phyloP scores from a whole-genome alignment of 2,329 filamentous ascomycete genomes.

The Dryadomyces quercivorus region DNA sequence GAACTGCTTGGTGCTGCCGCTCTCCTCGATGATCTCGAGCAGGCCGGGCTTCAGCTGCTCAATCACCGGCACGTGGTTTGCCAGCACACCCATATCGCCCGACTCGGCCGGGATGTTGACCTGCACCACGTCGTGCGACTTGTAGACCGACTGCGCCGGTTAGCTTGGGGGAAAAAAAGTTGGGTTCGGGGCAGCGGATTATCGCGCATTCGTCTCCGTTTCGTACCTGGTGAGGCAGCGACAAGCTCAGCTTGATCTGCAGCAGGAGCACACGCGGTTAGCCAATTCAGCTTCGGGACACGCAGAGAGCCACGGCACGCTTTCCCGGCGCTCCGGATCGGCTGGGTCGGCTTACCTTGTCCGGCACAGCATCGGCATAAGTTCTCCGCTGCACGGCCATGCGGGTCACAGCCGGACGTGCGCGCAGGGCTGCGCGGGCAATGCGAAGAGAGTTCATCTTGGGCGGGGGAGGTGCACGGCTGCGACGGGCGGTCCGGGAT shows the following conservation, averaged over 20 bases:
- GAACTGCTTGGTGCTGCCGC: slow-evolving; percentile 82
- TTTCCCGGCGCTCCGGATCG: not conserved
- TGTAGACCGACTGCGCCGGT: slow-evolving; percentile 53
- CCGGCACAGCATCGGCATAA: slow-evolving; percentile 78
- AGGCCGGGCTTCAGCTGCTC: slow-evolving; percentile 97
- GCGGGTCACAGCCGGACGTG: slow-evolving; percentile 64
- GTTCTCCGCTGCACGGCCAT: slow-evolving; percentile 71
- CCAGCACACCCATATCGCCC: slow-evolving; percentile 98
- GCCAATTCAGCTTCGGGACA: not conserved
- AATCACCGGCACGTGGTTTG: slow-evolving; percentile 96
- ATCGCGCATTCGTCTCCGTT: slow-evolving; percentile 18
- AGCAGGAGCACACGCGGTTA: too few relatives aligned
- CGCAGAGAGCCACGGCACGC: not conserved
- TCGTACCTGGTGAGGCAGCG: slow-evolving; percentile 95
- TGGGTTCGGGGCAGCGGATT: slow-evolving; percentile 17
- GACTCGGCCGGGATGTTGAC: slow-evolving; percentile 98
- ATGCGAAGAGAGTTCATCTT: slow-evolving; percentile 91
- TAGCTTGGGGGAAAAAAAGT: not conserved
- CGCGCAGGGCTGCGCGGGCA: slow-evolving; percentile 79
- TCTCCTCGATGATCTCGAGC: slow-evolving; percentile 92
- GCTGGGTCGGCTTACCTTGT: slow-evolving; percentile 46
- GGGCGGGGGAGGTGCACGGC: not conserved
- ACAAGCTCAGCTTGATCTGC: slow-evolving; percentile 92
- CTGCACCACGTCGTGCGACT: slow-evolving; percentile 65
- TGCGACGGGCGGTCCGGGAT: not conserved